A percentile compares a stretch with the other conserved stretches of the same genome.
Evolutionary conservation across 148 eudicot species (phyloP).

Genomic region (Vaccinium myrtillus): DNA sequence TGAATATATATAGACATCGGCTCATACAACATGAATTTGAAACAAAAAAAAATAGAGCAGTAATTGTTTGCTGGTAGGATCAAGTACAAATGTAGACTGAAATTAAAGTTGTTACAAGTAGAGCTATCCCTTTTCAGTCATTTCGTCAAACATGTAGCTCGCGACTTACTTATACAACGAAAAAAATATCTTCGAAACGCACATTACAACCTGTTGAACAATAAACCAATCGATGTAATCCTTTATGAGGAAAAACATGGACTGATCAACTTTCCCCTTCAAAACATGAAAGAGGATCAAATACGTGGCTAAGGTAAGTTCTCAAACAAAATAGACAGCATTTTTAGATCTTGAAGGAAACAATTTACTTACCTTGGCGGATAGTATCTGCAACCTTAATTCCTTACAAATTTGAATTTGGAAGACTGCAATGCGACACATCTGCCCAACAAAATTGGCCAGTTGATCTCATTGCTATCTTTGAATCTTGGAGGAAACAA

Average conservation of each 20-base stretch:
- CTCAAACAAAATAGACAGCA: no score
- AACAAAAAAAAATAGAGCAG: background rate
- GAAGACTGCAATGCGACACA: no score
- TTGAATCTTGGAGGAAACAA: no score
- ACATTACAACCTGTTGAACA: background rate
- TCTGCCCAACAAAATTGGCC: no score
- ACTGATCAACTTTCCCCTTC: no score
- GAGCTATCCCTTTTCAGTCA: background rate
- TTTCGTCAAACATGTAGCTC: background rate
- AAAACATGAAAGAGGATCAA: no score
- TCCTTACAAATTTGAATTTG: no score
- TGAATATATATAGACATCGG: background rate
- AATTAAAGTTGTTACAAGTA: background rate
- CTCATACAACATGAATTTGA: background rate
- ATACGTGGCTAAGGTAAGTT: no score
- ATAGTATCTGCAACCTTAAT: no score
- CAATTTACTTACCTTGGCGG: no score
- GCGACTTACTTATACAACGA: background rate
- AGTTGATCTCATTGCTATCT: no score
- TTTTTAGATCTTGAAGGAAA: no score
- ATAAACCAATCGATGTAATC: background rate
- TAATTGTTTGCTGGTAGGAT: background rate
- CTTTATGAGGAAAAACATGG: background rate
- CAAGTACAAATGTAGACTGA: background rate
- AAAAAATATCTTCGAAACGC: background rate